These are phyloP conservation scores for Retiboletus flavoniger DNA, from an alignment of 1,284 basidiomycete species.

Conservation along the genomic window DNA sequence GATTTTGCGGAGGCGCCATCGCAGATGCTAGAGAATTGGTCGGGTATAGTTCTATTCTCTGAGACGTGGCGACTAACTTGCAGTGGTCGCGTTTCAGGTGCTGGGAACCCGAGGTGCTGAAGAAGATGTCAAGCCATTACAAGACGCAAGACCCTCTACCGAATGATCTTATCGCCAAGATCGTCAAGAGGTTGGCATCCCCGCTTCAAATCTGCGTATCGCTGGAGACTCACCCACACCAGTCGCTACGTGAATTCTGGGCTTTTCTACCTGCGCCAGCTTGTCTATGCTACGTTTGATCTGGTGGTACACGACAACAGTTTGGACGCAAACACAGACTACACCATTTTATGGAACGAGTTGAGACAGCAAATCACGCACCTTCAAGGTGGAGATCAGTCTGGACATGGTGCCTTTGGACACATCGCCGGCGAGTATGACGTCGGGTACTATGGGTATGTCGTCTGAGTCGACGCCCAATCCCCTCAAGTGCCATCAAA, in stretches of 20 bases:
- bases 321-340: slow-evolving; percentile 47
- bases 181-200: slow-evolving; percentile 64
- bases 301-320: slow-evolving; percentile 73
- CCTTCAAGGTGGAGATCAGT: slow-evolving; percentile 59
- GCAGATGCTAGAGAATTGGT: slow-evolving; percentile 92
- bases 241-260: slow-evolving; percentile 82
- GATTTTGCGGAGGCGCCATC: slow-evolving; percentile 88
- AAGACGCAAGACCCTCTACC: slow-evolving; percentile 69
- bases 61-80: background rate
- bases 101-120: slow-evolving; percentile 75
- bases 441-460: background rate
- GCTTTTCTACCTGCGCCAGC: slow-evolving; percentile 71
- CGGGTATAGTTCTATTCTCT: slow-evolving; percentile 7
- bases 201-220: background rate
- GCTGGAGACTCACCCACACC: background rate
- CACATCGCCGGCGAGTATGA: slow-evolving; percentile 4
- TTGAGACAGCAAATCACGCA: slow-evolving; percentile 67
- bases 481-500: background rate
- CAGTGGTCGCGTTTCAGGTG: slow-evolving; percentile 44
- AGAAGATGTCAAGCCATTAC: slow-evolving; percentile 70
- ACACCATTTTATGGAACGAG: slow-evolving; percentile 74
- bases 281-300: slow-evolving; percentile 82
- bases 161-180: slow-evolving; percentile 66
- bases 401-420: slow-evolving; percentile 51
- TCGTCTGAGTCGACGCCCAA: background rate